Evolutionary conservation across 179 eudicot species (phyloP), one percentile per base, ranked within the genome.

Genomic region (Spinacia oleracea): DNA sequence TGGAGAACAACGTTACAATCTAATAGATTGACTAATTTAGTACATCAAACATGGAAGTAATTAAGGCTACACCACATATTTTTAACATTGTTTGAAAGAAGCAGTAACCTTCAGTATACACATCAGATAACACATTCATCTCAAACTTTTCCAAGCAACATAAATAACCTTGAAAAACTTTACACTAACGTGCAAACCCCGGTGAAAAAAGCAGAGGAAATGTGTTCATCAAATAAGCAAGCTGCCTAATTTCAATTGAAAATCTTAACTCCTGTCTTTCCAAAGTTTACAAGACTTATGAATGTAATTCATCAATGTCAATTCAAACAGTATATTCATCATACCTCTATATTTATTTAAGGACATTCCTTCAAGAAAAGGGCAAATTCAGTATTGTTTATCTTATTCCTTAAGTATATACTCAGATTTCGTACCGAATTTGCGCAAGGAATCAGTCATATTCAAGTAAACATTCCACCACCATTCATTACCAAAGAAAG

Each of bases 281-380:
- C 29, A 23, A 60, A 65, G 5, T 50, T 42, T 64, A 66, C 3
- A 0, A 74, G 42, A 58, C 38, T n/a, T 16, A 15, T 9, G 35
- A 81, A 70, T 59, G 46, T 45, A 60, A 46, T 6, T 20, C 58
- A 70, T 27, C 65, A 63, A 71, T 27, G 50, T 77, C 66, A 35
- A 45, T 20, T 27, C 43, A 45, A 16, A 68, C 6, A 20, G n/a
- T n/a, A n/a, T n/a, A n/a, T n/a, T n/a, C n/a, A n/a, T n/a, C n/a
- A n/a, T 34, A 42, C 29, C 62, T 16, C 20, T 67, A 42, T 27
- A 34, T 31, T 10, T 9, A 2, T 12, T 6, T 5, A 64, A 51
- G 29, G 9, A 27, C 8, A 51, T 25, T 18, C 15, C 50, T 46
- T 32, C 38, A 45, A 62, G 7, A 35, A 73, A 25, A 18, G 38